Base-by-base conservation (phyloP, 2,329 filamentous ascomycete species). In the Magnaporthiopsis rhizophila region DNA sequence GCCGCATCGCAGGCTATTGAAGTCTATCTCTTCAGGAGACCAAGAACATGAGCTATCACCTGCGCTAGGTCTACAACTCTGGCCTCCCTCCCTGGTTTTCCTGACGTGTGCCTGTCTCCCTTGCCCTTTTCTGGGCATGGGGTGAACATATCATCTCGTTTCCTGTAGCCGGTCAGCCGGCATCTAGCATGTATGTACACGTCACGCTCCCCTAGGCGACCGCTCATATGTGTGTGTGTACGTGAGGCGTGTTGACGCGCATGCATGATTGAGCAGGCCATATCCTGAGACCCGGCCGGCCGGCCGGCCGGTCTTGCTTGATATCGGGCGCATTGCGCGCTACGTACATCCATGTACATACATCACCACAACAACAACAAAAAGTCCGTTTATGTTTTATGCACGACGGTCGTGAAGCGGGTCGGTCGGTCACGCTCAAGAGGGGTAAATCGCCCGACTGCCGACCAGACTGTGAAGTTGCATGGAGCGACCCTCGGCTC, bases 11-110 rank as follows among this genome's bases (percentile, higher is more conserved):
- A 86, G 66, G 69, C 73, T 3, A 78, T 86, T 7, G 80, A 86
- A 69, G 71, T 86, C 36, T 85, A 85, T 68, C 69, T 84, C 2
- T 81, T 84, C 60, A 73, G 78, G 61, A 83, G 74, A 32, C n/a
- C 21, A 11, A 21, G 45, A 21, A 2, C 45, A 45, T 45, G 18
- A 53, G 45, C 18, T 21, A 30, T 8, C 6, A 21, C 38, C 38
- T 7, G 38, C 1, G 30, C 30, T 30, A 7, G 30, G 30, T 50
- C 6, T 50, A 18, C 18, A 6, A 18, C 38, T 24, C 45, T 11
- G 6, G 8, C 45, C 45, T 3, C 21, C 7, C 45, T 21, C 45
- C 18, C 15, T 45, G 38, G 15, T 45, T 45, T 45, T 45, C 38
- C 15, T 6, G 45, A n/a, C 45, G 45, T 24, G 18, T 30, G 30